These are phyloP conservation scores for Arthrobotrys sphaeroides DNA, from an alignment of 2,329 filamentous ascomycete species.

Conservation along the genomic window DNA sequence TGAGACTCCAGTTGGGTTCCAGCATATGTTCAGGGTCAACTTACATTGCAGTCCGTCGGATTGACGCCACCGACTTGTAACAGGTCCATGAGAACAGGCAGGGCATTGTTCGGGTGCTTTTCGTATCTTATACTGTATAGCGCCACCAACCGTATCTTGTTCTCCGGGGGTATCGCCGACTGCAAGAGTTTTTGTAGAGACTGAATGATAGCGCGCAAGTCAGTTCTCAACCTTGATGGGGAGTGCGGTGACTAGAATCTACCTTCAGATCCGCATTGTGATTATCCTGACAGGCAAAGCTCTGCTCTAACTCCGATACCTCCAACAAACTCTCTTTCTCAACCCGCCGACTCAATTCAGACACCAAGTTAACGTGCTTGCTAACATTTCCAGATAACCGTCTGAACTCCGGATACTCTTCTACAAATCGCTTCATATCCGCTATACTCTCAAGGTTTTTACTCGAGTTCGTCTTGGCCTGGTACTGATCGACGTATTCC, in stretches of 20 bases:
- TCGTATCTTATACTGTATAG: slow-evolving; percentile 95
- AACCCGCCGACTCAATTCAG: slow-evolving; percentile 88
- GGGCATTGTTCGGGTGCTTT: slow-evolving; percentile 82
- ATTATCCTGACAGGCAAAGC: slow-evolving; percentile 94
- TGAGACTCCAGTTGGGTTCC: neutral
- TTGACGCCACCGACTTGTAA: slow-evolving; percentile 86
- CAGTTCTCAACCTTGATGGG: neutral
- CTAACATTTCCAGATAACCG: slow-evolving; percentile 97
- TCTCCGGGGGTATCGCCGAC: slow-evolving; percentile 78
- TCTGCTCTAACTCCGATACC: slow-evolving; percentile 96
- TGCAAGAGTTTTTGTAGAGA: slow-evolving; percentile 87
- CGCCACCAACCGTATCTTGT: slow-evolving; percentile 88
- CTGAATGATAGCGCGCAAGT: slow-evolving; percentile 62
- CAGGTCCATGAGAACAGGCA: slow-evolving; percentile 86
- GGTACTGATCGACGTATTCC: slow-evolving; percentile 95
- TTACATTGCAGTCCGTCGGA: slow-evolving; percentile 71
- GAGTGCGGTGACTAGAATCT: slow-evolving; percentile 52
- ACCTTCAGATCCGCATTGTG: slow-evolving; percentile 91
- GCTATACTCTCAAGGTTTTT: slow-evolving; percentile 96
- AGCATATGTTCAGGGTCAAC: neutral
- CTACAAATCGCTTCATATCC: slow-evolving; percentile 99
- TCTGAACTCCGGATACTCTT: slow-evolving; percentile 97
- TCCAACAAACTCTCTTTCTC: slow-evolving; percentile 88
- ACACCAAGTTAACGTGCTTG: slow-evolving; percentile 96
- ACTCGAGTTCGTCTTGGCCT: slow-evolving; percentile 95